Base-by-base conservation (phyloP, 768 basidiomycete genomes). In the Tephrocybe sp. region DNA sequence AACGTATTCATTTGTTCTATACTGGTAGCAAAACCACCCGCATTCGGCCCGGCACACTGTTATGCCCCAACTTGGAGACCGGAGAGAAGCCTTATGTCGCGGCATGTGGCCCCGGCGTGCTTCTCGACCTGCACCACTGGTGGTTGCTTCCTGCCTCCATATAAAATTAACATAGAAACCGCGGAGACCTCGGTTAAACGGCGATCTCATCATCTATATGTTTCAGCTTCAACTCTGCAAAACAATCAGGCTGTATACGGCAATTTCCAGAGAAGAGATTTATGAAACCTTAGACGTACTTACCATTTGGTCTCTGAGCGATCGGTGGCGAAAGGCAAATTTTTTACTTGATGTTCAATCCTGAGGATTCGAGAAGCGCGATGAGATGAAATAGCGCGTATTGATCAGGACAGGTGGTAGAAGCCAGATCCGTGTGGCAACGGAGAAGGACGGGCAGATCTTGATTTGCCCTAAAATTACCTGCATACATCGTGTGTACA, bases 151-250 rank as follows among this genome's bases (percentile, higher is more conserved):
- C 36, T 21, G 37, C 28, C 13, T 19, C 1, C 16, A 30, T 8
- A 45, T 44, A 43, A 37, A 24, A 31, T 30, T 37, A 21, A 32
- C 22, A 34, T 21, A 21, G 36, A 40, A 43, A 52, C 52, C 60
- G 60, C 58, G 58, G 60, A 57, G 31, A 47, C 58, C 60, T 59
- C 60, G 60, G 60, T 56, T 16, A 44, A 40, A 36, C 12, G 47
- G 37, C 15, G 27, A 48, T 32, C 12, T 30, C 28, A 30, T 7
- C 6, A 12, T 30, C 12, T 12, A 30, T 30, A n/a, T n/a, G n/a
- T n/a, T n/a, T n/a, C n/a, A n/a, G n/a, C n/a, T n/a, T n/a, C n/a
- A n/a, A n/a, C 28, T 30, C 28, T 30, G 28, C 28, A 30, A 13
- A n/a, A n/a, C n/a, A n/a, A n/a, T n/a, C n/a, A n/a, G n/a, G n/a